Evolutionary conservation across 257 asterid genomes (phyloP).

Genomic region (Scutellaria minor): DNA sequence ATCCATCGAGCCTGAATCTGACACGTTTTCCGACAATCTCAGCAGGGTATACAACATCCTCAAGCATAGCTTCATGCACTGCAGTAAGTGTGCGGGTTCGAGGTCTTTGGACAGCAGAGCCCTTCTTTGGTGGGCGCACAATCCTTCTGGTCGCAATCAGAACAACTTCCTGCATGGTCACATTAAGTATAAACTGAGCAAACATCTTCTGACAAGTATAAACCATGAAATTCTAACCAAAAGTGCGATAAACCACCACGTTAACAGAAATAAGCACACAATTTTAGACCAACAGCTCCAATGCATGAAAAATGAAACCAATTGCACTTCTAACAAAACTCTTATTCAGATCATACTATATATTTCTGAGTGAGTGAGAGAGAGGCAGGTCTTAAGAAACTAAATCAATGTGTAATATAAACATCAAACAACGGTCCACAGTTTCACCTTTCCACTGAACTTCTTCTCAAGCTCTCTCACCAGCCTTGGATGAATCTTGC

Average conservation of each 20-base stretch:
- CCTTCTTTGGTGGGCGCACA: slow-evolving; percentile 87
- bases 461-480: slow-evolving; percentile 95
- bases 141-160: slow-evolving; percentile 79
- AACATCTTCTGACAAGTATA: not conserved
- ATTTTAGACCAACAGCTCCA: no score
- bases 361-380: not conserved
- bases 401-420: not conserved
- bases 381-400: not conserved
- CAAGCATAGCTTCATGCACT: slow-evolving; percentile 86
- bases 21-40: slow-evolving; percentile 82
- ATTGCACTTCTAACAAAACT: no score
- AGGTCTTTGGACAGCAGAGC: slow-evolving; percentile 87
- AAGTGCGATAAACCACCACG: no score
- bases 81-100: slow-evolving; percentile 86
- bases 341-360: no score
- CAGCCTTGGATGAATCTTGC: slow-evolving; percentile 82
- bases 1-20: slow-evolving; percentile 75
- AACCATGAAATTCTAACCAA: no score
- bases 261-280: no score
- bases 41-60: slow-evolving; percentile 85
- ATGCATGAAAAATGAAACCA: no score
- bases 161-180: slow-evolving; percentile 65
- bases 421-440: not conserved
- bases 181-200: slow-evolving; percentile 1
- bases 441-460: slow-evolving; percentile 86